Evolutionary conservation across 768 basidiomycete genomes (phyloP), one percentile per base, ranked within the genome.

Genomic region (Tricholoma bakamatsutake): DNA sequence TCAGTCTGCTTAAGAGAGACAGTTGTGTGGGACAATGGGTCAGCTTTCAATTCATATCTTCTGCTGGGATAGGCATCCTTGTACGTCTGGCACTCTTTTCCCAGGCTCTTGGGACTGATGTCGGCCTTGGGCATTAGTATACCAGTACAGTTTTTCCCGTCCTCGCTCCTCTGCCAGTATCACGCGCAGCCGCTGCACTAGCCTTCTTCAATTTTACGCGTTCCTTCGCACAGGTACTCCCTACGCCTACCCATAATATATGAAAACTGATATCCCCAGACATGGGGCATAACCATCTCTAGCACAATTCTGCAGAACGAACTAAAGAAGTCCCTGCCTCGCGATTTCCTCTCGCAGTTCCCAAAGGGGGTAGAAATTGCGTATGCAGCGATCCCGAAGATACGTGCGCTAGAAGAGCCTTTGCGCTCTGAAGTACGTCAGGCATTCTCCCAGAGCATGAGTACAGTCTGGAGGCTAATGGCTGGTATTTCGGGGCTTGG

Each of bases 221-320:
- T 5, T 58, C 64, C 1, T 75, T 75, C 46, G 67, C 71, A 1
- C 62, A 69, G 46, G 76, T 73, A 46, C 40, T 66, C 45, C 10
- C 39, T 10, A 30, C 4, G 4, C n/a, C 18, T 10, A 13, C 13
- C 11, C 9, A 28, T 8, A 21, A 15, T 17, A 7, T 39, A 48
- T 18, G 15, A 47, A 13, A 46, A 5, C 27, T 24, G 4, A 37
- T 54, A 30, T 37, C 37, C 4, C 9, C 64, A 80, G 73, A 71
- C 69, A 5, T 80, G 80, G 76, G 83, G 83, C 0, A 67, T 83
- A 58, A 71, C 76, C 0, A 73, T 85, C 55, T 76, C 78, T 2
- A 71, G 71, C 12, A 72, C 77, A 0, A 71, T 84, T 45, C 69
- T 85, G 6, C 77, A 81, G 59, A 85, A 82, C 64, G 57, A 75